A percentile compares a stretch with the other conserved stretches of the same genome.
These are phyloP conservation scores for Hortiboletus campestris DNA, from an alignment of 768 basidiomycete species.

Conservation along the genomic window DNA sequence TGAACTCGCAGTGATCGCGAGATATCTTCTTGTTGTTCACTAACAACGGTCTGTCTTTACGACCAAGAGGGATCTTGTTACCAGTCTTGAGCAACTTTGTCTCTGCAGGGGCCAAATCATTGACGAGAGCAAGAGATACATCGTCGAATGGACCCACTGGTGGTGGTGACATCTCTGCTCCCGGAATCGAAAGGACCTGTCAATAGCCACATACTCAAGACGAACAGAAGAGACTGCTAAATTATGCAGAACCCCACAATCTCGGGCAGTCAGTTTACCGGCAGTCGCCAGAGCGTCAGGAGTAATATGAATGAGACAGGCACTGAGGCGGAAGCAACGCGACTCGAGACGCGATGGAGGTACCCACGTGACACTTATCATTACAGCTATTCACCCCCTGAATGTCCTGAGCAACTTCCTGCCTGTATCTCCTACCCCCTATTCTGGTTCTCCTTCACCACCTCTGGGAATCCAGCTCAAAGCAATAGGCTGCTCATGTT, in stretches of 20 bases:
- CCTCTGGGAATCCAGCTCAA: too few species aligned
- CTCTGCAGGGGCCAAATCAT: constrained; percentile 28
- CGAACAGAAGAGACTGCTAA: background rate
- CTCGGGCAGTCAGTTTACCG: too few species aligned
- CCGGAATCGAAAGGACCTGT: constrained; percentile 53
- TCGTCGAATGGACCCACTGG: constrained; percentile 36
- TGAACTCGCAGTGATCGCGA: constrained; percentile 55
- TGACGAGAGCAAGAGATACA: constrained; percentile 23
- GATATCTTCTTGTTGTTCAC: constrained; percentile 67
- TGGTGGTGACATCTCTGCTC: constrained; percentile 33
- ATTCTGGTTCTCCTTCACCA: too few species aligned
- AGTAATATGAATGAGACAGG: background rate
- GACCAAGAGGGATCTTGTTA: constrained; percentile 51
- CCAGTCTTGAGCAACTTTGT: constrained; percentile 64
- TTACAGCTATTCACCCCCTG: background rate
- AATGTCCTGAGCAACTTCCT: background rate
- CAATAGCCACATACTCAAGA: constrained; percentile 53
- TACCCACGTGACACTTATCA: constrained; percentile 5
- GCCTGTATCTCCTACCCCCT: too few species aligned
- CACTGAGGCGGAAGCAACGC: background rate
- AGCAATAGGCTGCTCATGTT: too few species aligned
- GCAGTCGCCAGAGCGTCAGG: background rate
- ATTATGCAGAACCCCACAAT: too few species aligned
- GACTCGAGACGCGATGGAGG: background rate
- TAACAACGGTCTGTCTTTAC: constrained; percentile 51